Evolutionary conservation across 768 basidiomycete genomes (phyloP).

Genomic region (Chalciporus pseudorubinellus): DNA sequence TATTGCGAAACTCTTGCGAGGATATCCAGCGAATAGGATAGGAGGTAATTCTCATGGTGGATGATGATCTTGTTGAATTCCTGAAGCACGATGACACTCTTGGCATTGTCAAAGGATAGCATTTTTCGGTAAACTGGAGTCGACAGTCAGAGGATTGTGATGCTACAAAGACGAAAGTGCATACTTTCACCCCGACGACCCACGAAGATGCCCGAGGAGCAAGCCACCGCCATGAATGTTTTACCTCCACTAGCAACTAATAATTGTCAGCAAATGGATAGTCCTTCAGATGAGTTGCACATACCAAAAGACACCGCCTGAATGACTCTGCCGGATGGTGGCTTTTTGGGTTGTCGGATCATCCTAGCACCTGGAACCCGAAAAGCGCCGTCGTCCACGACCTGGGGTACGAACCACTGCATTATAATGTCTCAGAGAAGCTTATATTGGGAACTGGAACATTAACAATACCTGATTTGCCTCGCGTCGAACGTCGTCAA

Average conservation of each 20-base stretch:
- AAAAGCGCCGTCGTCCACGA: slow-evolving; percentile 62
- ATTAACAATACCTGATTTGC: slow-evolving; percentile 57
- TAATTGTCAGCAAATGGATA: neutral
- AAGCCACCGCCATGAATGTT: slow-evolving; percentile 62
- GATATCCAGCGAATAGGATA: slow-evolving; percentile 71
- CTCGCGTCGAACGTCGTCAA: slow-evolving; percentile 65
- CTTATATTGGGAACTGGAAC: neutral
- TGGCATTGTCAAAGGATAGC: slow-evolving; percentile 48
- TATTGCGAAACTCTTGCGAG: slow-evolving; percentile 58
- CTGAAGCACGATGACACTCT: slow-evolving; percentile 56
- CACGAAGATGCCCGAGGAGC: slow-evolving; percentile 68
- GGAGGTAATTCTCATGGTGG: slow-evolving; percentile 53
- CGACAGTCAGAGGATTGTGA: neutral
- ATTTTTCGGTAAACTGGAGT: slow-evolving; percentile 56
- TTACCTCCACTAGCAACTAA: slow-evolving; percentile 47
- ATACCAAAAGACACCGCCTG: slow-evolving; percentile 65
- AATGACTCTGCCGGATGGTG: slow-evolving; percentile 56
- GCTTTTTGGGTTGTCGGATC: slow-evolving; percentile 27
- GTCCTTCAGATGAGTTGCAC: slow-evolving; percentile 16
- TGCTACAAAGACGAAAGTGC: slow-evolving; percentile 12
- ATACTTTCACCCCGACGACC: slow-evolving; percentile 55
- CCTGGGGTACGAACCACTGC: slow-evolving; percentile 67
- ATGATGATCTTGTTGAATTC: slow-evolving; percentile 67
- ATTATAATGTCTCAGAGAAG: slow-evolving; percentile 5
- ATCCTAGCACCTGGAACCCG: slow-evolving; percentile 41